Percentiles rank a stretch among this genome's conserved stretches.
These are phyloP conservation scores for Selaginella moellendorffii DNA, from an alignment of 75 land plant genomes.

Conservation along the genomic window DNA sequence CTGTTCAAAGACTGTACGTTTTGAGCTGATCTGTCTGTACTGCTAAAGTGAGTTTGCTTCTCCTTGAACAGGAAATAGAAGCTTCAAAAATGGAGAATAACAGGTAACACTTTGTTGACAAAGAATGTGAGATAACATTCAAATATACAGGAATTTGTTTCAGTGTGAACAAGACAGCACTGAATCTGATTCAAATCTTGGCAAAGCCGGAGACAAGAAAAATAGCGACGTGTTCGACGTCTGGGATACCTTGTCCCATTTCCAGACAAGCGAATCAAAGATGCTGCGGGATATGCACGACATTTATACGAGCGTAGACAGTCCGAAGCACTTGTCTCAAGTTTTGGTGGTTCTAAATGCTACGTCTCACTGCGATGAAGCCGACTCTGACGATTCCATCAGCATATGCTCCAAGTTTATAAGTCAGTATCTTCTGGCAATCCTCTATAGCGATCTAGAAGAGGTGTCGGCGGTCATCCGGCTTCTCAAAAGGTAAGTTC, in stretches of 20 bases:
- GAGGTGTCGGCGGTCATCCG: constrained; percentile 19
- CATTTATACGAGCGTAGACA: neutral
- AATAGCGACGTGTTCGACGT: no score
- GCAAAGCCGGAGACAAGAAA: no score
- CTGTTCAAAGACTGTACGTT: neutral
- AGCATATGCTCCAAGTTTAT: constrained; percentile 15
- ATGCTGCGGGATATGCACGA: neutral
- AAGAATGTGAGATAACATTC: no score
- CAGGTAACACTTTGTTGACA: no score
- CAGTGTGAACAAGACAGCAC: no score
- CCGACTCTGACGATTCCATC: neutral
- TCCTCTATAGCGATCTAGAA: constrained; percentile 13
- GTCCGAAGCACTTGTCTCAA: constrained; percentile 9
- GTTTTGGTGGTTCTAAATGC: constrained; percentile 9
- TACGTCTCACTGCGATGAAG: neutral
- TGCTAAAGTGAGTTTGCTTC: neutral
- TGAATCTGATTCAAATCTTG: no score
- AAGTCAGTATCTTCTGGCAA: constrained; percentile 16
- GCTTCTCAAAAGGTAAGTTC: constrained; percentile 11
- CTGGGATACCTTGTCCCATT: no score
- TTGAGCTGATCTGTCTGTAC: neutral
- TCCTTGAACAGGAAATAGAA: no score
- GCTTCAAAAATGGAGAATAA: no score
- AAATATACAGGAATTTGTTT: no score
- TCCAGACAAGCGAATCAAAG: neutral